phyloP scores from a whole-genome alignment of 768 basidiomycete species.

The Phaeolepiota aurea region DNA sequence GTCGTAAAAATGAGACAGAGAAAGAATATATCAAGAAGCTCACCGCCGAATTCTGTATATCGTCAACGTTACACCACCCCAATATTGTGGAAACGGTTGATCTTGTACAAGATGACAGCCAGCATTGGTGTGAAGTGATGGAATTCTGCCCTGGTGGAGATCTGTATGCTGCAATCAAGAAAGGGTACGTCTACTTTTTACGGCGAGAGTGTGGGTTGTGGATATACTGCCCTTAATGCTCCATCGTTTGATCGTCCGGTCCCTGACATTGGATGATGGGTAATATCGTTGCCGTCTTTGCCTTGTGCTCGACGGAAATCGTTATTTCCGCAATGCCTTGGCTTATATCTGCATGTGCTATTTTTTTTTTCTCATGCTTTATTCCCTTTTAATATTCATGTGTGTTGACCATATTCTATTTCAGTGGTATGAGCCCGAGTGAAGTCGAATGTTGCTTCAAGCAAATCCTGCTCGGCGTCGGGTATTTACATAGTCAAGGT shows the following conservation, averaged over 20 bases:
- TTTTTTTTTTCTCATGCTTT: background rate
- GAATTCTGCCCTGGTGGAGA: constrained; percentile 99
- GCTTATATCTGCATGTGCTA: background rate
- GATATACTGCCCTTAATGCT: background rate
- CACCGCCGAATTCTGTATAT: constrained; percentile 98
- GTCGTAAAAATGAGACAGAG: constrained; percentile 96
- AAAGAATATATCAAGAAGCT: constrained; percentile 99
- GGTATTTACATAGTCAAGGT: constrained; percentile 91
- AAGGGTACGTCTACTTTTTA: constrained; percentile 47
- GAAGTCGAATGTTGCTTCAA: constrained; percentile 98
- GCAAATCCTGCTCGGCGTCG: constrained; percentile 84
- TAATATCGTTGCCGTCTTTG: background rate
- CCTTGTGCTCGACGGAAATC: background rate
- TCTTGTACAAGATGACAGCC: constrained; percentile 94
- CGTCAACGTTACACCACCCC: constrained; percentile 86
- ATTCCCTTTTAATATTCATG: constrained; percentile 5
- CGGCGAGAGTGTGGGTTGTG: background rate
- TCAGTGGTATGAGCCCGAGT: constrained; percentile 67
- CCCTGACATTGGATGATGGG: too few relatives aligned
- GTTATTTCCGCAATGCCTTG: background rate
- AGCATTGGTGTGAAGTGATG: constrained; percentile 99
- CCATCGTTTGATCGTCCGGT: background rate
- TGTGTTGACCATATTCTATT: constrained; percentile 7
- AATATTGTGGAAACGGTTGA: constrained; percentile 99
- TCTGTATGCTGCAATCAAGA: constrained; percentile 97